phyloP scores from a whole-genome alignment of 1,139 yeast species.

The Yamadazyma sp. region DNA sequence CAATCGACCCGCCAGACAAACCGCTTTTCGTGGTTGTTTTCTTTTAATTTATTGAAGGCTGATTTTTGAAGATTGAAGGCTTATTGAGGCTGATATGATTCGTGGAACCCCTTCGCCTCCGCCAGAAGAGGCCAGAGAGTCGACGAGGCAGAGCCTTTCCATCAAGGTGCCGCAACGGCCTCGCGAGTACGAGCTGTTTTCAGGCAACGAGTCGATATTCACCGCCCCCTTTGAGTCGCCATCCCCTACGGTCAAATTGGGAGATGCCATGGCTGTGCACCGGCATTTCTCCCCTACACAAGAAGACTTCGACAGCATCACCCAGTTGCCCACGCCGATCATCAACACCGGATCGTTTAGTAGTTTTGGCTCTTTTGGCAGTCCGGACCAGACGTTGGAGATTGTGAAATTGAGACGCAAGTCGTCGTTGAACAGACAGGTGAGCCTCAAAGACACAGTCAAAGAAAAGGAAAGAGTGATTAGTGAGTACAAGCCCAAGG shows the following conservation, averaged over 20 bases:
- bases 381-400: conserved; percentile 7
- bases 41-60: not conserved
- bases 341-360: conserved; percentile 41
- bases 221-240: not conserved
- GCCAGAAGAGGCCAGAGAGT: not conserved
- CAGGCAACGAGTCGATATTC: not conserved
- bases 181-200: not conserved
- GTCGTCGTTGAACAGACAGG: conserved; percentile 1
- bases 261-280: not conserved
- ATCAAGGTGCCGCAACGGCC: not conserved
- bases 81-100: too few species aligned
- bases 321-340: conserved; percentile 61
- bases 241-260: conserved; percentile 1
- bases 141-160: not conserved
- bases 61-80: too few species aligned
- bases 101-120: conserved; percentile 10
- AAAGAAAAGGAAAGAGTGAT: conserved; percentile 22
- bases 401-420: conserved; percentile 7
- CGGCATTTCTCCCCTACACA: conserved; percentile 4
- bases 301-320: conserved; percentile 39
- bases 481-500: conserved; percentile 38
- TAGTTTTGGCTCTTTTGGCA: conserved; percentile 4
- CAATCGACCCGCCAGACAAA: too few species aligned
- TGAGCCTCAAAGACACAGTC: not conserved
- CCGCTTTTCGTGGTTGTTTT: not conserved